Evolutionary conservation across 2,329 filamentous ascomycete species (phyloP).

Genomic region (Penicillium olsonii): DNA sequence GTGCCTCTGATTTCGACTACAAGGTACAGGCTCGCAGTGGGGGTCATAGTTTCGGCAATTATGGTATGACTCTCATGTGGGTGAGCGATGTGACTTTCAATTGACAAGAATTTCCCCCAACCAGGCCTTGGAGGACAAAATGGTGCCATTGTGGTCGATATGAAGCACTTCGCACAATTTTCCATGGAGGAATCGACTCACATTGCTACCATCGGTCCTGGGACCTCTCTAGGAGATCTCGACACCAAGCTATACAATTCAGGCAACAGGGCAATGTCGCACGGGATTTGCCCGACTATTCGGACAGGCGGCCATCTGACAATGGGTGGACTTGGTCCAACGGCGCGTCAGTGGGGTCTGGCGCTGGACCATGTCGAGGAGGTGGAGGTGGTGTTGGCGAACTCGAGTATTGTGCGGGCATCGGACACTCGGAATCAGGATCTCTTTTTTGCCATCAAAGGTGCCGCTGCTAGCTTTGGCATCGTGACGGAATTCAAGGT

Average conservation of each 20-base stretch:
- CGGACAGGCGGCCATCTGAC: constrained; percentile 41
- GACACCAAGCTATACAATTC: constrained; percentile 31
- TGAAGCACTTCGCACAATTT: constrained; percentile 30
- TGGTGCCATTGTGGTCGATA: constrained; percentile 26
- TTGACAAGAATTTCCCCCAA: no score
- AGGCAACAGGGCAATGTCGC: constrained; percentile 34
- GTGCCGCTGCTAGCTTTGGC: constrained; percentile 40
- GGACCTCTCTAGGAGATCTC: constrained; percentile 31
- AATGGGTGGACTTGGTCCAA: constrained; percentile 40
- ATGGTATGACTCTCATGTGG: constrained; percentile 30
- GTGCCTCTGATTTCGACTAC: constrained; percentile 43
- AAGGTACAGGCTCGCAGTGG: constrained; percentile 56
- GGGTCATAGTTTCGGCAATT: constrained; percentile 57
- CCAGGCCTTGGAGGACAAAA: constrained; percentile 30
- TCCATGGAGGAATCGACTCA: constrained; percentile 28
- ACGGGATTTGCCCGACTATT: constrained; percentile 38
- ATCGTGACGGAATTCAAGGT: constrained; percentile 42
- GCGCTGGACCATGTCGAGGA: constrained; percentile 53
- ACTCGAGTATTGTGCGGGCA: constrained; percentile 35
- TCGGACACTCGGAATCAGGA: constrained; percentile 33
- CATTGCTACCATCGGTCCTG: constrained; percentile 33
- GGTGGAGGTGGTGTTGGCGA: constrained; percentile 51
- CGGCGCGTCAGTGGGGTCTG: constrained; percentile 51
- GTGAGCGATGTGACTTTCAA: background rate
- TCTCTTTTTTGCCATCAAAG: constrained; percentile 39